Conservation (phyloP, 176 grass and related monocot species). For the Dendrocalamus sinicus region DNA sequence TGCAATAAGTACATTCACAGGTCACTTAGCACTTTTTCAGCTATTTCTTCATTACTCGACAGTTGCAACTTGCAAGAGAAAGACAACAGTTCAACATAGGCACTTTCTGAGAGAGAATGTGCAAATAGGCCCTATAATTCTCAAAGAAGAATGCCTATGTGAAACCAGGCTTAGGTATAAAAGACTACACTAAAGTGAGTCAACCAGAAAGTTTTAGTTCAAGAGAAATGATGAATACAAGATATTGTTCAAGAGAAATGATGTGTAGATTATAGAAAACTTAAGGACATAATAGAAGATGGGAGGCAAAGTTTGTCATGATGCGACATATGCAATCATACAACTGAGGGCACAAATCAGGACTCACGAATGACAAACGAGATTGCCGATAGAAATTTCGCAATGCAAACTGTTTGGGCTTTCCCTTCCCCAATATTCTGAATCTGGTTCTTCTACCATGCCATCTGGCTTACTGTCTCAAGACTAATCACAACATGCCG, state of each 20-base stretch:
- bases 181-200: not conserved
- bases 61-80: constrained; percentile 13
- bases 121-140: not conserved
- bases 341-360: not conserved
- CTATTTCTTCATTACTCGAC: not conserved
- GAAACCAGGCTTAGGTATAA: not conserved
- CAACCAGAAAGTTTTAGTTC: not conserved
- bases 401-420: not conserved
- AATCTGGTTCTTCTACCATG: not conserved
- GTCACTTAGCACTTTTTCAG: not conserved
- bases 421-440: not conserved
- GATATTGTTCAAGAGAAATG: not conserved
- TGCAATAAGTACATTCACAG: not conserved
- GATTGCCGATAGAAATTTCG: not conserved
- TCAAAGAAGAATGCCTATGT: not conserved
- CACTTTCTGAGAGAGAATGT: constrained; percentile 13
- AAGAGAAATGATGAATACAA: not conserved
- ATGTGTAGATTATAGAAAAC: not conserved
- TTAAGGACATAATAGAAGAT: not conserved
- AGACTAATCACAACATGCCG: not conserved
- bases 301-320: not conserved
- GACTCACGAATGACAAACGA: not conserved
- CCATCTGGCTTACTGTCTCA: not conserved
- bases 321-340: not conserved
- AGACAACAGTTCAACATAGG: not conserved